A percentile compares a stretch with the other conserved stretches of the same genome.
These are phyloP conservation scores for Backusella macrospora DNA, from an alignment of 192 early-diverging fungal species.

Conservation along the genomic window DNA sequence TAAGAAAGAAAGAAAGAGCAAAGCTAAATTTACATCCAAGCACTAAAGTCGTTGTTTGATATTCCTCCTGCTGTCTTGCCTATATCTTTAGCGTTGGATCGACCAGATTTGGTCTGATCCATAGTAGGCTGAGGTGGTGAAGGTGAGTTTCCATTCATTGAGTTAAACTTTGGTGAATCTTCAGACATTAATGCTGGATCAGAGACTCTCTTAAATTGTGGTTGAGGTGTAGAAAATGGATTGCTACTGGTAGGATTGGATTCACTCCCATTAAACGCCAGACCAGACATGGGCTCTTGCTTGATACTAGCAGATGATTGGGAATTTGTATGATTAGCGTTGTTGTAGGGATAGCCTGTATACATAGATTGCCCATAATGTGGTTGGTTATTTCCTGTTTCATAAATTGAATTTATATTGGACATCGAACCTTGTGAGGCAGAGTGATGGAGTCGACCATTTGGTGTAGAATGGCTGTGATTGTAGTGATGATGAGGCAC, in stretches of 20 bases:
- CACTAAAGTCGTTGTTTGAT: not conserved
- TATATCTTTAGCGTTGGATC: not conserved
- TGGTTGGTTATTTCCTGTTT: not conserved
- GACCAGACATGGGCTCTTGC: not conserved
- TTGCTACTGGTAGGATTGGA: not conserved
- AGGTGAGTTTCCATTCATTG: slow-evolving; percentile 2
- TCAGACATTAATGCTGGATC: not conserved
- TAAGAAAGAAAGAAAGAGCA: not conserved
- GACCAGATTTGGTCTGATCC: slow-evolving; percentile 9
- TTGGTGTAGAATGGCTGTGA: not conserved
- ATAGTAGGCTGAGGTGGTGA: slow-evolving; percentile 16
- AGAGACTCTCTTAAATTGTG: not conserved
- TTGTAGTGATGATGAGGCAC: slow-evolving; percentile 5
- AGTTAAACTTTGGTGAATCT: not conserved
- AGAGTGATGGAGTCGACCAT: not conserved
- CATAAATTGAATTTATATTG: slow-evolving; percentile 18
- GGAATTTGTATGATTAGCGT: not conserved
- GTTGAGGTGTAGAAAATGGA: slow-evolving; percentile 20
- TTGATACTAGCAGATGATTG: not conserved
- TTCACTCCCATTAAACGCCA: slow-evolving; percentile 8
- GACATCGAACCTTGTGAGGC: not conserved
- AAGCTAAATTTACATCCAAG: not conserved
- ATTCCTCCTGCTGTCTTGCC: not conserved
- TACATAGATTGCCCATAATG: slow-evolving; percentile 19
- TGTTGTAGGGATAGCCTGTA: not conserved